These are phyloP conservation scores for Hypoxylon sp. DNA, from an alignment of 2,329 filamentous ascomycete genomes.

Conservation along the genomic window DNA sequence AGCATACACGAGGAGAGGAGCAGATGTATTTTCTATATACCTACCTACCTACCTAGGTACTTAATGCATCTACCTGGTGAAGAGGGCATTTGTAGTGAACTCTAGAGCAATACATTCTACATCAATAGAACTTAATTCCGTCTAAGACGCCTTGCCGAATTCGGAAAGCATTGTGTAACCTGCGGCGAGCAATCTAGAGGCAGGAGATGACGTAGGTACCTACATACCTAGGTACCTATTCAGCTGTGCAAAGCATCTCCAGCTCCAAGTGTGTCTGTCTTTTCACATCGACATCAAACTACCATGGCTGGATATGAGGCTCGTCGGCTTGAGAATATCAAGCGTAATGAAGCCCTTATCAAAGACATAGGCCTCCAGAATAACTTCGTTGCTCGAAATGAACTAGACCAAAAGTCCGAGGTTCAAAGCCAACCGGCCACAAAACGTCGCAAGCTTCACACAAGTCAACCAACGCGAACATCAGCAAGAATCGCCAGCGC, in stretches of 20 bases:
- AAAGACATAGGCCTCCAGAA: conserved; percentile 62
- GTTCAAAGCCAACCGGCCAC: conserved; percentile 46
- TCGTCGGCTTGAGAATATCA: conserved; percentile 63
- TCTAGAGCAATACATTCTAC: no score
- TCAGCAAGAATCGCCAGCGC: conserved; percentile 65
- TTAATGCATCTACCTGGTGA: no score
- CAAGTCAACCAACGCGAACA: conserved; percentile 57
- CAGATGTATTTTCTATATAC: no score
- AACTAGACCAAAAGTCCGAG: conserved; percentile 4
- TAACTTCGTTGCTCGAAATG: conserved; percentile 39
- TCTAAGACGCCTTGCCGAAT: background rate
- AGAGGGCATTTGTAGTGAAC: no score
- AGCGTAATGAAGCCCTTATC: conserved; percentile 64
- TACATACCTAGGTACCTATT: background rate
- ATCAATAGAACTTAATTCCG: no score
- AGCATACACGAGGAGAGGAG: no score
- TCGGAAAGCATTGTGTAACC: background rate
- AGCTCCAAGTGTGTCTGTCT: background rate
- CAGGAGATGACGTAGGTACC: conserved; percentile 7
- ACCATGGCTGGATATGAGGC: conserved; percentile 60
- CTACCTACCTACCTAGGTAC: no score
- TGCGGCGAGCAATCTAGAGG: background rate
- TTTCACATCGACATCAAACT: background rate
- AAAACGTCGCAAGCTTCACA: conserved; percentile 60
- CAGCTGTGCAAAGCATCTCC: background rate